These are phyloP conservation scores for Pistacia integerrima DNA, from an alignment of 345 rosid genomes.

Conservation along the genomic window DNA sequence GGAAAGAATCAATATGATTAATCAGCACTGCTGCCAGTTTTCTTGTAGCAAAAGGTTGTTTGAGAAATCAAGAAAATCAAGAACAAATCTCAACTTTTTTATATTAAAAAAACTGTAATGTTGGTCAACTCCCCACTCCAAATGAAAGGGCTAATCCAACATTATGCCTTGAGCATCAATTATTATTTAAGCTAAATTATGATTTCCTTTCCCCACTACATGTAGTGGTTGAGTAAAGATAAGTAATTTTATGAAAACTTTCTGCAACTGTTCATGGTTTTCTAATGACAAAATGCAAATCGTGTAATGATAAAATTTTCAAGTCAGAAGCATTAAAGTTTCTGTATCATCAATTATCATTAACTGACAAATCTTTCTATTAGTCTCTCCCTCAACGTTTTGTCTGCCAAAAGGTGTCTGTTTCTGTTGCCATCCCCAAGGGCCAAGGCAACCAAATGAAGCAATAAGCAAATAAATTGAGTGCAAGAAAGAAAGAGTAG, in stretches of 20 bases:
- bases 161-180: constrained; percentile 10
- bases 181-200: constrained; percentile 17
- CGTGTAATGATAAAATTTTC: background rate
- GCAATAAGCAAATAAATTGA: background rate
- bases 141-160: constrained; percentile 1
- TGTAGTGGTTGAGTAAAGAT: constrained; percentile 20
- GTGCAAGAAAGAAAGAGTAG: background rate
- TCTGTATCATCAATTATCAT: background rate
- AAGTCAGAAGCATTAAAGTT: background rate
- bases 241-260: background rate
- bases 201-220: constrained; percentile 6
- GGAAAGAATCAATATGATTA: background rate
- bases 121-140: constrained; percentile 20
- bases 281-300: background rate
- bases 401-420: background rate
- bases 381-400: background rate
- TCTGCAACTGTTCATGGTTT: background rate
- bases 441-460: background rate
- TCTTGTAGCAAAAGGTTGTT: background rate
- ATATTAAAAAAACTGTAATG: constrained; percentile 5
- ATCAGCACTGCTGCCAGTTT: too few relatives aligned
- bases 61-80: background rate
- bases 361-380: background rate
- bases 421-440: constrained; percentile 2
- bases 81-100: constrained; percentile 8